Conservation (phyloP, 441 rosid genomes). For the Pelargonium citronellum region DNA sequence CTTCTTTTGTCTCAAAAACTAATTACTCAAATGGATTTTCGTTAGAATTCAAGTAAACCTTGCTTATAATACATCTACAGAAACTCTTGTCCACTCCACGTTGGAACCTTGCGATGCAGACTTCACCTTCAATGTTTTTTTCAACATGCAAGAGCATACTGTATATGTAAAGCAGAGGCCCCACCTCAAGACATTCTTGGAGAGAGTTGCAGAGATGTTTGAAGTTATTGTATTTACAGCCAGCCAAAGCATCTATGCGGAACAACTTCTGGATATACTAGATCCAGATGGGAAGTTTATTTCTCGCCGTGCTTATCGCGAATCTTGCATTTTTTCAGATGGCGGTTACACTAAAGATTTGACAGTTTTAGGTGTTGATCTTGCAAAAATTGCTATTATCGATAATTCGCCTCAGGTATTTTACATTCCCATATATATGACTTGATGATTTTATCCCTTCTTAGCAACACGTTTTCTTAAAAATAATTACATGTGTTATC, state of each 20-base stretch:
- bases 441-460: neutral
- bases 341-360: constrained; percentile 94
- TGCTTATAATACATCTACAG: constrained; percentile 35
- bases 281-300: constrained; percentile 88
- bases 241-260: constrained; percentile 94
- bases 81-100: constrained; percentile 90
- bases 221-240: constrained; percentile 98
- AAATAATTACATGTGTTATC: neutral
- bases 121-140: constrained; percentile 85
- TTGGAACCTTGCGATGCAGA: constrained; percentile 86
- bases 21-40: neutral
- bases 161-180: constrained; percentile 94
- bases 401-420: constrained; percentile 97
- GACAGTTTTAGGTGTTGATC: constrained; percentile 89
- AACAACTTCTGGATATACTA: constrained; percentile 89
- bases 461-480: neutral
- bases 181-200: constrained; percentile 78
- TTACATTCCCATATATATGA: neutral
- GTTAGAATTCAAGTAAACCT: neutral
- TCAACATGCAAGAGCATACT: constrained; percentile 72
- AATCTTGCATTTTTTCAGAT: constrained; percentile 87
- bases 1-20: neutral
- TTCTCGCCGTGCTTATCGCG: constrained; percentile 88
- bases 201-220: constrained; percentile 69
- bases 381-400: constrained; percentile 70